A percentile compares a stretch with the other conserved stretches of the same genome.
phyloP scores from a whole-genome alignment of 2,329 filamentous ascomycete species.

The Fusarium clavum region DNA sequence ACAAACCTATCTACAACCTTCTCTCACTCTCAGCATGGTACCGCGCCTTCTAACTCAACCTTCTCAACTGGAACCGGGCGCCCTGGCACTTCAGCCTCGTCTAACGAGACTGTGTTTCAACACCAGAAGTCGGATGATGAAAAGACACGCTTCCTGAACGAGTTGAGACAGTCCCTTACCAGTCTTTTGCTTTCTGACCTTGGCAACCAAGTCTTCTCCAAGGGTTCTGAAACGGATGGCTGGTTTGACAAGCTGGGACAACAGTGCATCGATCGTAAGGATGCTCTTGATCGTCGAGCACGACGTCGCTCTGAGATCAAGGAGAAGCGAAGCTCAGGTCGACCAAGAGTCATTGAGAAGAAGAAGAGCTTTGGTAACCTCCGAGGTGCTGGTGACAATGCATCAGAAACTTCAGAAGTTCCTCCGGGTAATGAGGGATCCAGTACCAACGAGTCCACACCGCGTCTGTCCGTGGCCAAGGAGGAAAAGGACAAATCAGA shows the following conservation, averaged over 20 bases:
- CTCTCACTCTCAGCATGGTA: constrained; percentile 56
- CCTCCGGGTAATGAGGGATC: constrained; percentile 57
- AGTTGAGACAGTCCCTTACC: constrained; percentile 82
- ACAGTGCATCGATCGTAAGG: constrained; percentile 72
- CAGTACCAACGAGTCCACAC: constrained; percentile 44
- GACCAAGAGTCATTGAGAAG: constrained; percentile 68
- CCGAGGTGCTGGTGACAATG: constrained; percentile 61
- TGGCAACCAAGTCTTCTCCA: constrained; percentile 85
- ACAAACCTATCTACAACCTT: constrained; percentile 67
- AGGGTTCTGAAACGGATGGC: constrained; percentile 89
- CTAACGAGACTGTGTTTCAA: constrained; percentile 73
- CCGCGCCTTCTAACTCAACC: constrained; percentile 59
- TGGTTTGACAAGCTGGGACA: constrained; percentile 82
- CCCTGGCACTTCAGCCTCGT: constrained; percentile 74
- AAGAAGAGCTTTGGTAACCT: constrained; percentile 77
- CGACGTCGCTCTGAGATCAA: constrained; percentile 56
- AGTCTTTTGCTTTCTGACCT: constrained; percentile 90
- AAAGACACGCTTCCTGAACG: constrained; percentile 81
- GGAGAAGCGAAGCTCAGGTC: constrained; percentile 58
- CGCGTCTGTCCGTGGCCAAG: constrained; percentile 39
- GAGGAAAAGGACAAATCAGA: constrained; percentile 55
- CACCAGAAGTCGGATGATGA: constrained; percentile 73
- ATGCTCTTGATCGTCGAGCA: constrained; percentile 63
- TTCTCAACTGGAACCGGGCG: constrained; percentile 63
- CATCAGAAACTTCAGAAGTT: constrained; percentile 54